phyloP scores from a whole-genome alignment of 352 stramenopile genomes.

The Thraustochytrium aureum region DNA sequence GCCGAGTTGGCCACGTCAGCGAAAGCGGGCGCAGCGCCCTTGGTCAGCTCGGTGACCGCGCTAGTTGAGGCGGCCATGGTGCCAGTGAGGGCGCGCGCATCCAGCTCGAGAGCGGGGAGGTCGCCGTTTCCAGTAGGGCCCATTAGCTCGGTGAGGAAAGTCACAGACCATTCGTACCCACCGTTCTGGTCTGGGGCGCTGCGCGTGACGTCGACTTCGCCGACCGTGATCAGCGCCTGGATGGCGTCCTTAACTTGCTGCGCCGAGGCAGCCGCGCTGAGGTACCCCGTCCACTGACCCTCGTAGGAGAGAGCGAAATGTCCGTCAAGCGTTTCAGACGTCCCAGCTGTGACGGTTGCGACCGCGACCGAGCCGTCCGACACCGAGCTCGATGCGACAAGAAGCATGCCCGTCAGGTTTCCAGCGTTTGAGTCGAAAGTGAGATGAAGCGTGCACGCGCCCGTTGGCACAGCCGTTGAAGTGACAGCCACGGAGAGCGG shows the following conservation, averaged over 20 bases:
- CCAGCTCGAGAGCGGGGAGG: conserved; percentile 69
- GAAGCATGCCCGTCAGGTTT: background rate
- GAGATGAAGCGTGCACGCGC: conserved; percentile 82
- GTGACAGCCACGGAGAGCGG: conserved; percentile 76
- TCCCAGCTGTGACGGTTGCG: too few species aligned
- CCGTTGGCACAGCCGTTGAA: conserved; percentile 59
- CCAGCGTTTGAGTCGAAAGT: conserved; percentile 93
- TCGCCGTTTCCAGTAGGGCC: conserved; percentile 62
- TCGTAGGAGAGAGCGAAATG: conserved; percentile 78
- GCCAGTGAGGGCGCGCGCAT: conserved; percentile 78
- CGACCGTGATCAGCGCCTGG: conserved; percentile 80
- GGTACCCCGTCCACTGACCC: conserved; percentile 72
- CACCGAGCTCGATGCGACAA: conserved; percentile 54
- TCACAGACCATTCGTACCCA: conserved; percentile 87
- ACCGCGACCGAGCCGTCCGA: conserved; percentile 55
- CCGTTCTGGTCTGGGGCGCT: conserved; percentile 81
- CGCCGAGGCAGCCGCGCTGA: conserved; percentile 76
- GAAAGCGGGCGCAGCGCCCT: conserved; percentile 82
- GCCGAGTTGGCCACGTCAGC: conserved; percentile 74
- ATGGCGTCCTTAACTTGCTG: conserved; percentile 79
- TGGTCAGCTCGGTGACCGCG: conserved; percentile 67
- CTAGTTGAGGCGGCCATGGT: conserved; percentile 71
- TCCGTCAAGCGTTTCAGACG: background rate
- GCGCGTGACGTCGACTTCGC: conserved; percentile 76
- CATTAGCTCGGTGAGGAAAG: conserved; percentile 81